Evolutionary conservation across 306 rosid genomes (phyloP), one percentile per base, ranked within the genome.

Genomic region (Calophaca sinica): DNA sequence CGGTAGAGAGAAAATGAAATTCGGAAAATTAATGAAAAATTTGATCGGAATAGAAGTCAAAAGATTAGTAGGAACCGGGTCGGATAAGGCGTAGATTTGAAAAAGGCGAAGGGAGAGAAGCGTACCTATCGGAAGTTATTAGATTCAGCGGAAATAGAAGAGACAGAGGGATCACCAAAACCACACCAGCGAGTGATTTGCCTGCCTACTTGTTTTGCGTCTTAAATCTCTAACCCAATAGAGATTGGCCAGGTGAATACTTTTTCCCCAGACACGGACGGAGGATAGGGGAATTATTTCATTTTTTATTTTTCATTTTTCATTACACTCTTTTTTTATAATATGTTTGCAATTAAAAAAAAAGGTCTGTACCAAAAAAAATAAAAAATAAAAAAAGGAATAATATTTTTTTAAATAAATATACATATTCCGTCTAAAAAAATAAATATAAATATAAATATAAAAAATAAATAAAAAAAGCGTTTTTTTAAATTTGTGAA

Each of bases 31-130:
- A 33, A 6, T 4, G 6, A 32, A 38, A 73, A 5, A 8, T 9
- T 28, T n/a, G 28, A 52, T 20, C 32, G 35, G 35, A 51, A 46
- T 12, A 3, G 49, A 79, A 66, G 41, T 50, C 44, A 68, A 62
- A 39, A 6, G 51, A 62, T 6, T n/a, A 26, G 48, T 41, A 41
- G 9, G 9, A 6, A 41, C 6, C 36, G 12, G 12, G 50, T 48
- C 2, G 73, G 52, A 63, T 36, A 10, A 32, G 31, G 44, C 14
- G 5, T 61, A 58, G 81, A 77, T 58, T 74, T 77, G 76, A 75
- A 48, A 26, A 58, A 32, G 9, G 9, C 4, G 42, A 55, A 11
- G 53, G 5, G 65, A 12, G 44, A 51, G 53, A 29, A 15, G 58
- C 80, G 80, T 70, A 62, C 82, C 72, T 60, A 10, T 50, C 33